Evolutionary conservation across 768 basidiomycete species (phyloP).

Genomic region (Boletales sp.): DNA sequence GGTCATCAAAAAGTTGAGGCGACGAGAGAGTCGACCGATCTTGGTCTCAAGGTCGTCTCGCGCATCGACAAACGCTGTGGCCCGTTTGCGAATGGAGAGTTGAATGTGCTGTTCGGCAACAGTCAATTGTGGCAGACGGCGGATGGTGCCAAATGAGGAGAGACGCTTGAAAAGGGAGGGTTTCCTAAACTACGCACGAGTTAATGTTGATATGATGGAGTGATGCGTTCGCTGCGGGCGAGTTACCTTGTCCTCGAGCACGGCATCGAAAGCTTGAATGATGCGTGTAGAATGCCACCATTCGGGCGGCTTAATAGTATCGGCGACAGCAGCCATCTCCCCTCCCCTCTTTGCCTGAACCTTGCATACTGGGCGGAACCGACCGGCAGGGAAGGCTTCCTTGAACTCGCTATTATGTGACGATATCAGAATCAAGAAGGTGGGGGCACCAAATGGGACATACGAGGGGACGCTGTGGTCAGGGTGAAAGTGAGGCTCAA

Average conservation of each 20-base stretch:
- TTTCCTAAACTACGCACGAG: slow-evolving; percentile 67
- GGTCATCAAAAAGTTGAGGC: slow-evolving; percentile 90
- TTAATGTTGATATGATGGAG: slow-evolving; percentile 10
- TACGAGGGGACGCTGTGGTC: slow-evolving; percentile 79
- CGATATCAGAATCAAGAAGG: background rate
- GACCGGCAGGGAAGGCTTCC: slow-evolving; percentile 89
- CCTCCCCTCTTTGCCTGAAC: slow-evolving; percentile 82
- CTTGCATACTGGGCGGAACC: slow-evolving; percentile 88
- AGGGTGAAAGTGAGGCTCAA: slow-evolving; percentile 86
- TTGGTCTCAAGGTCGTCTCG: slow-evolving; percentile 92
- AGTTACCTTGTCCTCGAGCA: slow-evolving; percentile 76
- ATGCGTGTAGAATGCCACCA: slow-evolving; percentile 96
- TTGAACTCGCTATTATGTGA: slow-evolving; percentile 72
- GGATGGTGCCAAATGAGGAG: slow-evolving; percentile 67
- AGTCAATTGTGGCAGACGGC: slow-evolving; percentile 69
- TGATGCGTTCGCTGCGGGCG: background rate
- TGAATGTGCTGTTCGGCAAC: slow-evolving; percentile 83
- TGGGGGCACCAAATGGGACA: slow-evolving; percentile 4
- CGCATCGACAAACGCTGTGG: slow-evolving; percentile 92
- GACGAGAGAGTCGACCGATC: slow-evolving; percentile 80
- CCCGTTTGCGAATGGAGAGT: slow-evolving; percentile 85
- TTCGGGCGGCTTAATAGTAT: slow-evolving; percentile 83
- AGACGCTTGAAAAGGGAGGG: slow-evolving; percentile 85
- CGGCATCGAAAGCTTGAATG: slow-evolving; percentile 85
- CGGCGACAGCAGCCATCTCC: slow-evolving; percentile 78